Evolutionary conservation across 2,329 filamentous ascomycete species (phyloP).

Genomic region (Fusarium mangiferae): DNA sequence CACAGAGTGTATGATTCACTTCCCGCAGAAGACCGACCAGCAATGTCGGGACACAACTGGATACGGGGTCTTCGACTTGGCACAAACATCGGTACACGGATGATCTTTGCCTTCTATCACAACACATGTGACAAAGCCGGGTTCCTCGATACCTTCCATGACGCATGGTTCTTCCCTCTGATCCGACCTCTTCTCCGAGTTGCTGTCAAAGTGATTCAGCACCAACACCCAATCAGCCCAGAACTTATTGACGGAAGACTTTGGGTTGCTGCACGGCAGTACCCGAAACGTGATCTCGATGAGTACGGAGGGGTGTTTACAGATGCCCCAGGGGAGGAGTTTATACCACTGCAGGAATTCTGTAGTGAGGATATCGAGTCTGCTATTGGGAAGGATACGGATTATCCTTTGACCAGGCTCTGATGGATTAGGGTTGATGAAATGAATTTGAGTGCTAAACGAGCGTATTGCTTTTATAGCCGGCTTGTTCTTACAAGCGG

Average conservation of each 20-base stretch:
- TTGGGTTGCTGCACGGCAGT: slow-evolving; percentile 21
- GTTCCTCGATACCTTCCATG: slow-evolving; percentile 34
- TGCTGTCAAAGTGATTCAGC: not conserved
- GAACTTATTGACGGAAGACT: slow-evolving; percentile 27
- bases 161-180: slow-evolving; percentile 36
- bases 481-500: not conserved
- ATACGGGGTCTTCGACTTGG: slow-evolving; percentile 20
- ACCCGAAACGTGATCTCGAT: slow-evolving; percentile 2
- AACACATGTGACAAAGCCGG: slow-evolving; percentile 38
- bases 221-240: slow-evolving; percentile 9
- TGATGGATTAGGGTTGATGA: slow-evolving; percentile 22
- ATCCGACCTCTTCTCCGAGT: slow-evolving; percentile 14
- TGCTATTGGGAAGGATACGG: not conserved
- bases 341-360: slow-evolving; percentile 1
- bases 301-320: slow-evolving; percentile 28
- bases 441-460: too few species aligned
- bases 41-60: slow-evolving; percentile 16
- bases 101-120: slow-evolving; percentile 41
- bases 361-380: not conserved
- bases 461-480: not conserved
- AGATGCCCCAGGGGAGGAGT: not conserved
- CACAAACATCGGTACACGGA: slow-evolving; percentile 38
- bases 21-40: not conserved
- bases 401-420: not conserved
- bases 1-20: slow-evolving; percentile 21